These are phyloP conservation scores for Odonthalia washingtoniensis DNA, from an alignment of 31 red algal genomes.

Conservation along the genomic window DNA sequence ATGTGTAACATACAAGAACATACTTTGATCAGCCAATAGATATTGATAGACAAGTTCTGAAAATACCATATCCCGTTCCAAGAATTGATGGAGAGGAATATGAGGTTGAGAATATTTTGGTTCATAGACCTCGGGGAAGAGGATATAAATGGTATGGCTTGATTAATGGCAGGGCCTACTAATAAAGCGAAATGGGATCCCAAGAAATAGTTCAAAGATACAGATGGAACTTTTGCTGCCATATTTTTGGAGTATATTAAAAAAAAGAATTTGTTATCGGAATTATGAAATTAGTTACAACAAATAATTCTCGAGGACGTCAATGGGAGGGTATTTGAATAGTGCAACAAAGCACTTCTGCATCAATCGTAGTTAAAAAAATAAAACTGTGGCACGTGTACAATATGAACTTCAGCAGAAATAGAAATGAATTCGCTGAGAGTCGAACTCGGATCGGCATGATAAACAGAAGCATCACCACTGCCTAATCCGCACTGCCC, in stretches of 20 bases:
- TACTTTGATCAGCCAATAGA: neutral
- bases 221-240: neutral
- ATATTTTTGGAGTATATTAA: neutral
- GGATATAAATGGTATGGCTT: neutral
- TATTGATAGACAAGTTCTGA: neutral
- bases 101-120: neutral
- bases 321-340: neutral
- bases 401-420: too few species aligned
- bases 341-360: too few species aligned
- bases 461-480: too few species aligned
- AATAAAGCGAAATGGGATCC: neutral
- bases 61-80: neutral
- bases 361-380: too few species aligned
- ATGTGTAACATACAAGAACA: slow-evolving; percentile 9
- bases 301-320: neutral
- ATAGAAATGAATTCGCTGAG: too few species aligned
- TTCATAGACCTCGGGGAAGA: neutral
- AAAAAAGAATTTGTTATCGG: neutral
- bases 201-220: neutral
- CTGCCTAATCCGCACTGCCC: too few species aligned
- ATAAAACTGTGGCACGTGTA: too few species aligned
- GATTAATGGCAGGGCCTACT: neutral
- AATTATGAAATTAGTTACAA: too few species aligned
- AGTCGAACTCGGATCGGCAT: too few species aligned
- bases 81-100: neutral